Percentiles rank a stretch among this genome's conserved stretches.
Conservation (phyloP, 1,139 yeast genomes). For the Pichia kudriavzevii region DNA sequence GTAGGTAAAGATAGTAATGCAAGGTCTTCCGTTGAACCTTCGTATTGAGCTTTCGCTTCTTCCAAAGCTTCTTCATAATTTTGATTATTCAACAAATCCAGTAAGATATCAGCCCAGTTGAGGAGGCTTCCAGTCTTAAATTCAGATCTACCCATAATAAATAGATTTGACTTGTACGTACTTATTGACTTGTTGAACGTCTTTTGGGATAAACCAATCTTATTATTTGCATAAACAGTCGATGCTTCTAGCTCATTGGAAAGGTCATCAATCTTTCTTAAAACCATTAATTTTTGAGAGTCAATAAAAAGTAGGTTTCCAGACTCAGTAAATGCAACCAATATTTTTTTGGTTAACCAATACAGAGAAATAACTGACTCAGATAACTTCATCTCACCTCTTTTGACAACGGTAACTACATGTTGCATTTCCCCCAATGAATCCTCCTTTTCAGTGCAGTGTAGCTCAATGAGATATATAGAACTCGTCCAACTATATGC, state of each 20-base stretch:
- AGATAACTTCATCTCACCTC: conserved; percentile 38
- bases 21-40: conserved; percentile 39
- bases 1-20: conserved; percentile 48
- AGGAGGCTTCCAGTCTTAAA: conserved; percentile 50
- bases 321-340: conserved; percentile 45
- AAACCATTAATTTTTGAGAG: conserved; percentile 31
- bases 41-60: conserved; percentile 47
- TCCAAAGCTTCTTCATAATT: conserved; percentile 49
- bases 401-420: too few relatives aligned
- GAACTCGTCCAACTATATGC: conserved; percentile 64
- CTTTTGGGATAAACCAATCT: conserved; percentile 16
- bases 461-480: conserved; percentile 48
- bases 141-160: conserved; percentile 43
- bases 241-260: conserved; percentile 34
- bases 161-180: conserved; percentile 38
- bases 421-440: too few relatives aligned
- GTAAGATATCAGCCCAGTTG: conserved; percentile 68
- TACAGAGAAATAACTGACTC: conserved; percentile 46
- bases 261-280: conserved; percentile 37
- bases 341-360: conserved; percentile 51
- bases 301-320: conserved; percentile 39
- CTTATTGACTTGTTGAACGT: conserved; percentile 31
- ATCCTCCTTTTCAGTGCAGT: too few relatives aligned
- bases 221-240: conserved; percentile 9
- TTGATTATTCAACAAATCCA: conserved; percentile 40